Conservation (phyloP, 192 early-diverging fungal species). For the Funneliformis mosseae region DNA sequence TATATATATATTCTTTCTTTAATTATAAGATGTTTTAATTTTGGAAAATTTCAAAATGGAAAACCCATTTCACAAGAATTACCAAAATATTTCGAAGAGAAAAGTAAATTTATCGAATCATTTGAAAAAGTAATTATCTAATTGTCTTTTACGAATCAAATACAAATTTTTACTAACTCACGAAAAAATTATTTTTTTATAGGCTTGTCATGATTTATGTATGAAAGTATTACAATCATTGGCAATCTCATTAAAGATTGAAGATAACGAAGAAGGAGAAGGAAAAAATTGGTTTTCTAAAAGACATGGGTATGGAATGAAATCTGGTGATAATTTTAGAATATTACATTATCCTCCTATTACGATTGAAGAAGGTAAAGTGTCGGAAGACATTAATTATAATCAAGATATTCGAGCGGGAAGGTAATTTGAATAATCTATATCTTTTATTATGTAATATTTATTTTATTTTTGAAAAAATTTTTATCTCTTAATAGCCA, state of each 20-base stretch:
- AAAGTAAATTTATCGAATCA: conserved; percentile 30
- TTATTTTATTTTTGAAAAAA: neutral
- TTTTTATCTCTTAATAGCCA: conserved; percentile 37
- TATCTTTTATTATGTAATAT: too few species aligned
- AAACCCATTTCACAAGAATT: conserved; percentile 41
- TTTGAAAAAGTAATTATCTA: conserved; percentile 40
- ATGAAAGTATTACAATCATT: conserved; percentile 57
- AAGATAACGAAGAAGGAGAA: conserved; percentile 43
- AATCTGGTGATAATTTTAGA: conserved; percentile 54
- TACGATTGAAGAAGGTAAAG: conserved; percentile 35
- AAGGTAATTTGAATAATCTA: conserved; percentile 36
- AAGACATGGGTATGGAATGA: conserved; percentile 50
- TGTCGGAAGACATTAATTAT: conserved; percentile 8
- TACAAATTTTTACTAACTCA: neutral
- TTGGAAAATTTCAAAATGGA: conserved; percentile 49
- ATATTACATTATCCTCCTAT: conserved; percentile 63
- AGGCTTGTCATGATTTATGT: conserved; percentile 54
- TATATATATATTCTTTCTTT: neutral
- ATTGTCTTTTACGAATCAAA: too few species aligned
- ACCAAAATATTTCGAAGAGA: conserved; percentile 34
- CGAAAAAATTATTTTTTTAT: neutral
- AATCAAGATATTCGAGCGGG: conserved; percentile 50
- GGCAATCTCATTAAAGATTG: conserved; percentile 65
- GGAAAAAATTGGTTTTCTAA: conserved; percentile 54
- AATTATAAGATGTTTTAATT: conserved; percentile 53